Conservation (phyloP, 306 rosid genomes). For the Castanospermum australe region DNA sequence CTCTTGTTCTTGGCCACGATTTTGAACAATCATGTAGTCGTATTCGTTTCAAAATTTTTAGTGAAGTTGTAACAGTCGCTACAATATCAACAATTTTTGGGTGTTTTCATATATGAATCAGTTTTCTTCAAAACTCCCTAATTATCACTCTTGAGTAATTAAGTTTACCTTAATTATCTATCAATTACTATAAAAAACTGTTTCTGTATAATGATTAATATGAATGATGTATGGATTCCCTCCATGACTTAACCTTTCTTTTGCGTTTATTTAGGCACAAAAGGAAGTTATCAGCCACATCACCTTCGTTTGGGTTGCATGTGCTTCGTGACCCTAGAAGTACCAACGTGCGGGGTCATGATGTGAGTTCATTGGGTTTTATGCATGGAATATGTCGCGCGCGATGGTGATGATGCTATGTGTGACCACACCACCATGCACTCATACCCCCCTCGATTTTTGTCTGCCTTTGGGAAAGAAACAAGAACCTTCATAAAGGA, state of each 20-base stretch:
- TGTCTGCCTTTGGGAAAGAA: slow-evolving; percentile 25
- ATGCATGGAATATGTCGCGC: neutral
- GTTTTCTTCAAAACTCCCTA: neutral
- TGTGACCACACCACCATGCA: neutral
- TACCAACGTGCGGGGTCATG: slow-evolving; percentile 10
- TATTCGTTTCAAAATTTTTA: neutral
- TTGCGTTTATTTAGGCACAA: neutral
- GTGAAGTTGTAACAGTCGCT: neutral
- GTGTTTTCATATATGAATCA: neutral
- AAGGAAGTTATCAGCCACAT: slow-evolving; percentile 4
- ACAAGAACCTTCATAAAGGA: neutral
- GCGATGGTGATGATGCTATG: neutral
- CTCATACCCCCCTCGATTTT: too few species aligned
- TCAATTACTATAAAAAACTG: neutral
- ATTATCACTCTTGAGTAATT: neutral
- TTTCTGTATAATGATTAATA: neutral
- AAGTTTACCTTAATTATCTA: neutral
- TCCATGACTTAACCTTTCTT: neutral
- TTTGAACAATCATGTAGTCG: neutral
- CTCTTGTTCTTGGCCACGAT: neutral
- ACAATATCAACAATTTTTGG: neutral
- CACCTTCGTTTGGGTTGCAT: neutral
- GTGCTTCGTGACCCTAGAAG: neutral
- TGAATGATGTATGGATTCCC: neutral
- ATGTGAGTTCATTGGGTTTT: neutral